phyloP scores from a whole-genome alignment of 495 filamentous ascomycete species.

The Cenococcum geophilum region DNA sequence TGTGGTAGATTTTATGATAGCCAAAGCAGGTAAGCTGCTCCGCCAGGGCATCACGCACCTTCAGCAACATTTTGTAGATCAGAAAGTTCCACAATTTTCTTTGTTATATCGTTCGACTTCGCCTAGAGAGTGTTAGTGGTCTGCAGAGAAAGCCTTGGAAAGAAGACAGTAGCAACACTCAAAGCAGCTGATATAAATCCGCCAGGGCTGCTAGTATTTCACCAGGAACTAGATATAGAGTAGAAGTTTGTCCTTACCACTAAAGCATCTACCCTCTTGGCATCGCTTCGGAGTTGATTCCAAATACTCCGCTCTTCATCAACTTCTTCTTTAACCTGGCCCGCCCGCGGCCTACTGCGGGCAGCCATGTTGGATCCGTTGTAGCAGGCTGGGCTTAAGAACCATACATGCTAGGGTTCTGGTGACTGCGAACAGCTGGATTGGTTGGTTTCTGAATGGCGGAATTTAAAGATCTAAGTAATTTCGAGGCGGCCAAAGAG shows the following conservation, averaged over 20 bases:
- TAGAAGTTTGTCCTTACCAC: slow-evolving; percentile 30
- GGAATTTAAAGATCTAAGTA: too few species aligned
- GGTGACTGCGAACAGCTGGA: too few species aligned
- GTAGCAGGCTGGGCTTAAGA: too few species aligned
- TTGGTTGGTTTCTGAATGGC: too few species aligned
- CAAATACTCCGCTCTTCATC: slow-evolving; percentile 60
- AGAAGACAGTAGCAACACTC: neutral
- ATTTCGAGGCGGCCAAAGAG: too few species aligned
- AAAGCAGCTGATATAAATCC: neutral
- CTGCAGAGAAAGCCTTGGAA: neutral
- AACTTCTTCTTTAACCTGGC: slow-evolving; percentile 42
- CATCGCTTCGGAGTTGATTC: slow-evolving; percentile 55
- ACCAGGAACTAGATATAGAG: neutral
- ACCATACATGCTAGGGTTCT: too few species aligned
- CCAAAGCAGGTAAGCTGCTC: neutral
- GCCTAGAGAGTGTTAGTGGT: slow-evolving; percentile 22
- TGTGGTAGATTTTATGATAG: neutral
- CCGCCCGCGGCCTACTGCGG: slow-evolving; percentile 40
- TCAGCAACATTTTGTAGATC: slow-evolving; percentile 43
- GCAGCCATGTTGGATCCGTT: slow-evolving; percentile 36
- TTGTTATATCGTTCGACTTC: slow-evolving; percentile 40
- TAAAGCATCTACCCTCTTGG: slow-evolving; percentile 38
- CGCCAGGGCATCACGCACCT: slow-evolving; percentile 35
- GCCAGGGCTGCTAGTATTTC: too few species aligned
- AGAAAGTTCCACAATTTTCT: slow-evolving; percentile 51